Evolutionary conservation across 139 green algal species (phyloP).

Genomic region (Auxenochlorella protothecoides): DNA sequence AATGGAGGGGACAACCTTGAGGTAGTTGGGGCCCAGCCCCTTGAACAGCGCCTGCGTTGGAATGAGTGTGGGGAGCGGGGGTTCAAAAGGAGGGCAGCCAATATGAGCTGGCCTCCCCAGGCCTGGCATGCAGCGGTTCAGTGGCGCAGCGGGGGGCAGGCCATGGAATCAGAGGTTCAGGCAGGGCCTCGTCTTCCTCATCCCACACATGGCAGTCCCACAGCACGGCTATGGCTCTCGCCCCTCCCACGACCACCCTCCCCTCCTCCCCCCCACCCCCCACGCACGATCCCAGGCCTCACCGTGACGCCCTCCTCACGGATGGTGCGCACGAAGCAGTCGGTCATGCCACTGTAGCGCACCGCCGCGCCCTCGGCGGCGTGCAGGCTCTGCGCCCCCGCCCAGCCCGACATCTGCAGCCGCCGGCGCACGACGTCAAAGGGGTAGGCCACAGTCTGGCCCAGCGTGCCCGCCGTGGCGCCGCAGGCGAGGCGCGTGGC

Average conservation of each 20-base stretch:
- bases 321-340: slow-evolving; percentile 88
- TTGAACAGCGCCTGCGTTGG: slow-evolving; percentile 36
- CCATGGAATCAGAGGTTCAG: too few species aligned
- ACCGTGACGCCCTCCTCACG: slow-evolving; percentile 75
- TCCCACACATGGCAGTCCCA: too few species aligned
- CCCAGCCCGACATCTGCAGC: slow-evolving; percentile 87
- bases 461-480: slow-evolving; percentile 79
- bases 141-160: too few species aligned
- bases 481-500: slow-evolving; percentile 75
- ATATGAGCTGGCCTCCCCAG: background rate
- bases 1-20: slow-evolving; percentile 97
- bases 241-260: background rate
- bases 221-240: too few species aligned
- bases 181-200: too few species aligned
- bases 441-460: slow-evolving; percentile 91
- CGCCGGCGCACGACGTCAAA: slow-evolving; percentile 90
- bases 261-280: background rate
- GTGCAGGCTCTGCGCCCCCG: slow-evolving; percentile 58
- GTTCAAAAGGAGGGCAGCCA: background rate
- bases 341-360: slow-evolving; percentile 89
- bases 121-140: background rate
- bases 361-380: slow-evolving; percentile 48
- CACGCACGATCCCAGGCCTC: background rate
- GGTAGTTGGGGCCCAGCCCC: slow-evolving; percentile 91
- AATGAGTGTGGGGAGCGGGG: background rate